Evolutionary conservation across 352 stramenopile species (phyloP), one percentile per base, ranked within the genome.

Genomic region (Globisporangium paddicum): DNA sequence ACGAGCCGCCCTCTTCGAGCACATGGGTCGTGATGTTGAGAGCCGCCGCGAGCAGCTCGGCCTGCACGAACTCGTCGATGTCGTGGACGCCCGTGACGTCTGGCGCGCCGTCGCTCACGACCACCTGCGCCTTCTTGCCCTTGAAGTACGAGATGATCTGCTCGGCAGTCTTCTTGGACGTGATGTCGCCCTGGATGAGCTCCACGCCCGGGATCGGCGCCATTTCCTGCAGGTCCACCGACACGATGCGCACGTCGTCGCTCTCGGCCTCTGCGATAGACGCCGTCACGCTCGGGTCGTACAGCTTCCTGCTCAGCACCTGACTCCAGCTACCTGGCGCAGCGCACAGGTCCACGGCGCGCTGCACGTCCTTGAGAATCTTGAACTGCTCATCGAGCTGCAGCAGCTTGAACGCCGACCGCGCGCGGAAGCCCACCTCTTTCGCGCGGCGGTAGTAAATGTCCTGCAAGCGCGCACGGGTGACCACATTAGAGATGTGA

Each of bases 81-180:
- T 99, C 96, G 67, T 99, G 97, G 25, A 99, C 84, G n/a, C 97
- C 96, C 3, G 97, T 99, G n/a, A 99, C 97, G 68, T 99, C 98
- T 0, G 98, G 97, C 11, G 98, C 98, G 47, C 98, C 98, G 71
- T 99, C 98, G 57, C 95, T 99, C 44, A 99, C 90, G 5, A 99
- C 96, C 9, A 99, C 71, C 67, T 99, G 94, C 11, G 97, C 96
- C 45, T 96, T 89, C 25, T 92, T 60, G 21, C 96, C 97, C 21
- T 89, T 61, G 69, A 99, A 99, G 67, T 97, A 74, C 30, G 77
- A 46, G 57, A 99, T 97, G 67, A 99, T 99, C 58, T 92, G 72
- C 63, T 97, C 80, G 0, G 96, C 96, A n/a, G 97, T 99, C 51
- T 87, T 80, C 58, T 96, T 86, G 9, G 87, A 96, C 42, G 97